These are phyloP conservation scores for Coemansia furcata DNA, from an alignment of 192 early-diverging fungal genomes.

Conservation along the genomic window DNA sequence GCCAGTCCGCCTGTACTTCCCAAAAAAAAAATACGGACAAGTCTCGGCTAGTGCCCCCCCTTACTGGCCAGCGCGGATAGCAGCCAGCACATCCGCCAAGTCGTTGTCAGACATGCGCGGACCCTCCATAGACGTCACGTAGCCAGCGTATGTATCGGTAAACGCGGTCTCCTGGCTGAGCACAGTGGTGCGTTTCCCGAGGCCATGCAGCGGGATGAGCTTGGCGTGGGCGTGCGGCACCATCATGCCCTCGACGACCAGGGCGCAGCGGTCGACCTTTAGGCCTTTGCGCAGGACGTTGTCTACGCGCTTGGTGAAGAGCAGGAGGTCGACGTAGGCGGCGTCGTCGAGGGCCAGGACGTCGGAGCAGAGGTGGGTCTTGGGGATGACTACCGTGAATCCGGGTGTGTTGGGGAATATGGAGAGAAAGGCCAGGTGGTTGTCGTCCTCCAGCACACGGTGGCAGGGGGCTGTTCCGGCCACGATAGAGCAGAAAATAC, in stretches of 20 bases:
- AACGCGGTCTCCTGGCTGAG: constrained; percentile 15
- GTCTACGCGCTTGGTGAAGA: constrained; percentile 30
- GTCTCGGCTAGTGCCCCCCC: neutral
- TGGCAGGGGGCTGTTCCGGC: constrained; percentile 16
- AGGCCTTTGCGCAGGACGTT: constrained; percentile 15
- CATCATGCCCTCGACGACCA: constrained; percentile 28
- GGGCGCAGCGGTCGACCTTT: constrained; percentile 25
- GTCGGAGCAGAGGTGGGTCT: constrained; percentile 14
- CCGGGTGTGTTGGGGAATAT: constrained; percentile 32
- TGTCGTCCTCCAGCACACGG: constrained; percentile 19
- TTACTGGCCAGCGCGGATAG: constrained; percentile 4
- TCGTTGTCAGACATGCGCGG: constrained; percentile 9
- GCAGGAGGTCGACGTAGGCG: constrained; percentile 13
- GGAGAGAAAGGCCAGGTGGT: constrained; percentile 22
- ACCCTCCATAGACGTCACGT: constrained; percentile 21
- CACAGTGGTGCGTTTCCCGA: constrained; percentile 2
- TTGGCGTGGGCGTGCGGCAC: constrained; percentile 26
- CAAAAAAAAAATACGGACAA: neutral
- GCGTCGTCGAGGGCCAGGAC: constrained; percentile 21
- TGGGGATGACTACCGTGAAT: constrained; percentile 27
- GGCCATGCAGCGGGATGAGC: constrained; percentile 25
- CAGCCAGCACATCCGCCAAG: constrained; percentile 3
- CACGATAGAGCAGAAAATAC: constrained; percentile 23
- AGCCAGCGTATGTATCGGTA: constrained; percentile 15
- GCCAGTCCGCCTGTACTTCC: neutral